Conservation (phyloP, 208 protist species). For the Crithidia sp. region DNA sequence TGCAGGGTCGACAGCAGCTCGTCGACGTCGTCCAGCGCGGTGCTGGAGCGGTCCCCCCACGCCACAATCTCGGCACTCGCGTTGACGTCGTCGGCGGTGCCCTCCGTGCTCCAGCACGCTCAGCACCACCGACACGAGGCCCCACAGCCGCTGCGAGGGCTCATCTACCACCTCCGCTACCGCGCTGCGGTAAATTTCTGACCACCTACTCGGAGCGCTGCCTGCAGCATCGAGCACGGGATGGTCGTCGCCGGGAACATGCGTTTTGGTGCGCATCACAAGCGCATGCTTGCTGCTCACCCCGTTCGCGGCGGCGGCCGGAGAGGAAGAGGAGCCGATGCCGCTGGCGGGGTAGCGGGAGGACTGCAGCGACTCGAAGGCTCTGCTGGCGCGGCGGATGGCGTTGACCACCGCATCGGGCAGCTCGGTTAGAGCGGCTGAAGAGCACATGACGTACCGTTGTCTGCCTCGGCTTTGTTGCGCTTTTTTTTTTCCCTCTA, state of each 20-base stretch:
- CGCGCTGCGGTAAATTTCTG: conserved; percentile 43
- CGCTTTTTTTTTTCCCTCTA: not conserved
- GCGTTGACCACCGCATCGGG: conserved; percentile 29
- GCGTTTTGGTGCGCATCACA: conserved; percentile 21
- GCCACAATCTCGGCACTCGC: conserved; percentile 51
- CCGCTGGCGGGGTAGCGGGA: conserved; percentile 19
- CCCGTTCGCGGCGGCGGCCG: not conserved
- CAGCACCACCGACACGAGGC: conserved; percentile 33
- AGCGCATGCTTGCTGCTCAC: not conserved
- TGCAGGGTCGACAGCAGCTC: conserved; percentile 36
- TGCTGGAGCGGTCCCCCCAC: conserved; percentile 60
- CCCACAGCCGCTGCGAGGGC: conserved; percentile 26
- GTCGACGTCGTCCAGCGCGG: conserved; percentile 36
- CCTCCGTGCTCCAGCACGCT: conserved; percentile 47
- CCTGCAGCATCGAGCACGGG: not conserved
- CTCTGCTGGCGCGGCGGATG: conserved; percentile 14
- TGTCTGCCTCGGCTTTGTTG: too few species aligned
- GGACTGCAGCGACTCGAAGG: conserved; percentile 34
- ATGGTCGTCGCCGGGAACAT: not conserved
- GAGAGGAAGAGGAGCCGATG: not conserved
- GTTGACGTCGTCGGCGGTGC: conserved; percentile 34
- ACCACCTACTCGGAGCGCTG: conserved; percentile 36
- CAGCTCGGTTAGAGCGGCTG: not conserved
- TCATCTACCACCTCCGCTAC: conserved; percentile 29
- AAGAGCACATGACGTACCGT: not conserved